These are phyloP conservation scores for Macrolepiota albuminosa DNA, from an alignment of 768 basidiomycete species.

Conservation along the genomic window DNA sequence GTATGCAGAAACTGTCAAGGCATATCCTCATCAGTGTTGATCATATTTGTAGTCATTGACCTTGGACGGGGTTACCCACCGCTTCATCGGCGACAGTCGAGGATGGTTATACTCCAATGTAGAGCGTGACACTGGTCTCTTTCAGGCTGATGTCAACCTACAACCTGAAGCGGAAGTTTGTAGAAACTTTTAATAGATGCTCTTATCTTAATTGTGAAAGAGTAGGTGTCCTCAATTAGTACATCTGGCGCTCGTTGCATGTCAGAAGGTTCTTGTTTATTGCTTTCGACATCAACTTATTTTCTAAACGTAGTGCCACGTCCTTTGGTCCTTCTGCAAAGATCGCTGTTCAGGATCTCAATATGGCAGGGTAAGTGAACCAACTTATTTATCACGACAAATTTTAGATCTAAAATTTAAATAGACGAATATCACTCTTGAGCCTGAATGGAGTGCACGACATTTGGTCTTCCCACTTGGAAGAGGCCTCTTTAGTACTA, in stretches of 20 bases:
- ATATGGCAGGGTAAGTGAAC: constrained; percentile 32
- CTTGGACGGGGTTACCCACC: constrained; percentile 25
- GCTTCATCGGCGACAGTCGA: constrained; percentile 45
- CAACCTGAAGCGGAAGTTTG: constrained; percentile 33
- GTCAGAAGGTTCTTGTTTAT: constrained; percentile 27
- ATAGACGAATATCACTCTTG: constrained; percentile 31
- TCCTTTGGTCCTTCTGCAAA: constrained; percentile 50
- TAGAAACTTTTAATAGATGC: not conserved
- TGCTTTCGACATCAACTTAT: not conserved
- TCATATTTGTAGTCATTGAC: constrained; percentile 25
- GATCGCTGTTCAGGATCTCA: constrained; percentile 44
- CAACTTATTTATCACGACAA: not conserved
- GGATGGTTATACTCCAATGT: constrained; percentile 45
- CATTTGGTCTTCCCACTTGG: constrained; percentile 52
- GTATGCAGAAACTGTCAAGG: constrained; percentile 25
- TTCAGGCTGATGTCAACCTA: constrained; percentile 41
- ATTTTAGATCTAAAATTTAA: constrained; percentile 10
- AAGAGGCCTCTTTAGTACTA: constrained; percentile 42
- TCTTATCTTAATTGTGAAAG: not conserved
- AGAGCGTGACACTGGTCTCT: constrained; percentile 18
- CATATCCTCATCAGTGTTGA: not conserved
- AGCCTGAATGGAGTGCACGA: constrained; percentile 42
- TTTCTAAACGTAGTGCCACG: constrained; percentile 37
- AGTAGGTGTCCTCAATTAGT: constrained; percentile 48
- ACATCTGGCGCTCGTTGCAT: constrained; percentile 42